Evolutionary conservation across 306 rosid species (phyloP).

Genomic region (Pterocarpus santalinus): DNA sequence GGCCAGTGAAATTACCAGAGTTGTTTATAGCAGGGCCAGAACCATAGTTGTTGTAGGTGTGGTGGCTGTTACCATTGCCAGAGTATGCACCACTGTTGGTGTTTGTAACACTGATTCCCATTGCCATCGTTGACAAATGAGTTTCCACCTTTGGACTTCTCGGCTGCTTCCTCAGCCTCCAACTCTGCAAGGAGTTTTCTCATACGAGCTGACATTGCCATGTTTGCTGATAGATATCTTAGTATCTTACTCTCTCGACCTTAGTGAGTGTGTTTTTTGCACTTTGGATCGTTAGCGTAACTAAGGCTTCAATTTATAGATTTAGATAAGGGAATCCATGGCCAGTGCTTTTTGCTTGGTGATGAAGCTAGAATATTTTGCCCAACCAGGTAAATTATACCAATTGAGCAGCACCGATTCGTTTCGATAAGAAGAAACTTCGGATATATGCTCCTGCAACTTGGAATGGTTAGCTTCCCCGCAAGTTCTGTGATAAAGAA

Average conservation of each 20-base stretch:
- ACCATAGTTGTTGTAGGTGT: not conserved
- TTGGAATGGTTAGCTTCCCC: too few relatives aligned
- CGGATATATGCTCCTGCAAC: too few relatives aligned
- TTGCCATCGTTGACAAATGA: not conserved
- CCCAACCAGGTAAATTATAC: too few relatives aligned
- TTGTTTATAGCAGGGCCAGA: not conserved
- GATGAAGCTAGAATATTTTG: not conserved
- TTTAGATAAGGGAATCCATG: not conserved
- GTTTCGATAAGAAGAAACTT: not conserved
- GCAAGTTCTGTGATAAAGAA: too few relatives aligned
- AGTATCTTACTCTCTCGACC: too few relatives aligned
- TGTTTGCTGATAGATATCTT: too few relatives aligned
- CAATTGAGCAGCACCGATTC: not conserved
- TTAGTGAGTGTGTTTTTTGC: not conserved
- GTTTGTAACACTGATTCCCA: slow-evolving; percentile 1
- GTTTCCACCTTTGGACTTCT: not conserved
- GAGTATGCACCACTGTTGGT: not conserved
- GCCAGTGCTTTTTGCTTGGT: not conserved
- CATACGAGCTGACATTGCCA: not conserved
- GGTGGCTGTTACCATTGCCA: not conserved
- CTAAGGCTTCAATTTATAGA: not conserved
- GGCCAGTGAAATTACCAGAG: too few relatives aligned
- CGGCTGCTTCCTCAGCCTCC: slow-evolving; percentile 9
- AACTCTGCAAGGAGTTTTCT: not conserved
- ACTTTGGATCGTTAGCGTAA: not conserved